These are phyloP conservation scores for Groenewaldozyma auringiensis DNA, from an alignment of 1,139 yeast genomes.

Conservation along the genomic window DNA sequence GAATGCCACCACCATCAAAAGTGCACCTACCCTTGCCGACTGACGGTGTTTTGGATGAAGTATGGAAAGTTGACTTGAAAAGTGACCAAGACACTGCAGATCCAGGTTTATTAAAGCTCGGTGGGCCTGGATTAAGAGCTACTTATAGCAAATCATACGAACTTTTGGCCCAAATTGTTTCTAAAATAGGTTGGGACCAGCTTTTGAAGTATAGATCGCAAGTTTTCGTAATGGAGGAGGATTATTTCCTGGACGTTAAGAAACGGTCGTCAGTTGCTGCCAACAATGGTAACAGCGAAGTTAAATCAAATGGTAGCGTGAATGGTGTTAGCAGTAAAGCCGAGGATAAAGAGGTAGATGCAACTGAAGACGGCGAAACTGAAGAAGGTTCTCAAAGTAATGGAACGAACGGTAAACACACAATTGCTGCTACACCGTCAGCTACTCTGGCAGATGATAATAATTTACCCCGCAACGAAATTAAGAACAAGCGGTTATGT, in stretches of 20 bases:
- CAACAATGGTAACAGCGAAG: constrained; percentile 12
- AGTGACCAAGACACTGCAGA: constrained; percentile 45
- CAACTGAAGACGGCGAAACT: constrained; percentile 5
- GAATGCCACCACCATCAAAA: constrained; percentile 60
- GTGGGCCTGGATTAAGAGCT: constrained; percentile 68
- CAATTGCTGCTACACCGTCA: not conserved
- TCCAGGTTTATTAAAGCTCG: constrained; percentile 60
- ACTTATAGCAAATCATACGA: constrained; percentile 78
- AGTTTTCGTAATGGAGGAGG: constrained; percentile 94
- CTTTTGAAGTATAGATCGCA: constrained; percentile 69
- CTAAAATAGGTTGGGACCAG: constrained; percentile 84
- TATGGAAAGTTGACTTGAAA: constrained; percentile 38
- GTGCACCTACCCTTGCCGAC: constrained; percentile 70
- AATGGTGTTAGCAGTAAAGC: constrained; percentile 9
- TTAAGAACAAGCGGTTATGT: constrained; percentile 63
- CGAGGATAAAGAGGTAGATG: constrained; percentile 6
- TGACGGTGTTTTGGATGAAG: constrained; percentile 53
- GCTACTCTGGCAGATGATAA: not conserved
- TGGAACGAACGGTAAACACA: constrained; percentile 8
- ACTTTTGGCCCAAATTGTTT: constrained; percentile 60
- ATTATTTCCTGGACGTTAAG: constrained; percentile 41
- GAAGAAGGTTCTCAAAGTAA: constrained; percentile 9
- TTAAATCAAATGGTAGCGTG: constrained; percentile 12
- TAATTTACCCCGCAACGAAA: constrained; percentile 2
- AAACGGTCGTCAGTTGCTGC: constrained; percentile 18